phyloP scores from a whole-genome alignment of 2,329 filamentous ascomycete genomes.

The Fusarium euwallaceae region DNA sequence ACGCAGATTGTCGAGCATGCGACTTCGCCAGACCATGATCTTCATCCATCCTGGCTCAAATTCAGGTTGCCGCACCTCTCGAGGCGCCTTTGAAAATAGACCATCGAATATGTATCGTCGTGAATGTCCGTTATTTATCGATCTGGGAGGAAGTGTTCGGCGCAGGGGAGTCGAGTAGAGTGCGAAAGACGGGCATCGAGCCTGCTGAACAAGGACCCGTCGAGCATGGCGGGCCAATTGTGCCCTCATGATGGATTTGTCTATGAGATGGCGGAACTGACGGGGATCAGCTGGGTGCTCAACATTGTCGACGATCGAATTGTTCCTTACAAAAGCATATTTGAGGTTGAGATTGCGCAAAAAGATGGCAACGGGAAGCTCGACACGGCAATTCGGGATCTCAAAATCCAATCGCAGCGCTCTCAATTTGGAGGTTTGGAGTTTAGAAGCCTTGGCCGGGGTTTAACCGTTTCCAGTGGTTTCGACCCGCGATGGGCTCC shows the following conservation, averaged over 20 bases:
- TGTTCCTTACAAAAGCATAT: conserved; percentile 43
- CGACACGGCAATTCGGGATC: conserved; percentile 32
- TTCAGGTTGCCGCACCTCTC: conserved; percentile 71
- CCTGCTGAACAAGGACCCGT: conserved; percentile 54
- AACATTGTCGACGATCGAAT: too few relatives aligned
- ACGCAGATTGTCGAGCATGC: conserved; percentile 72
- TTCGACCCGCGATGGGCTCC: neutral
- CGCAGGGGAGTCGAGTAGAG: conserved; percentile 48
- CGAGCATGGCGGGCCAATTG: conserved; percentile 60
- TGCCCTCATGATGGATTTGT: conserved; percentile 58
- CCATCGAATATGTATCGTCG: conserved; percentile 68
- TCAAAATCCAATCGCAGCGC: conserved; percentile 39
- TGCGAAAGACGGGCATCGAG: conserved; percentile 52
- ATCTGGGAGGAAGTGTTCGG: conserved; percentile 44
- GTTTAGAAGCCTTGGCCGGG: conserved; percentile 30
- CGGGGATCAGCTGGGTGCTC: conserved; percentile 17
- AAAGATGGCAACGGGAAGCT: conserved; percentile 28
- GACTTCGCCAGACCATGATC: conserved; percentile 76
- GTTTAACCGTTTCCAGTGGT: conserved; percentile 36
- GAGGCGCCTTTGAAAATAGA: conserved; percentile 71
- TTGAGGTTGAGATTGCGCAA: conserved; percentile 34
- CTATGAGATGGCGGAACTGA: conserved; percentile 43
- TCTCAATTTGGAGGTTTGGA: conserved; percentile 43
- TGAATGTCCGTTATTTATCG: conserved; percentile 39
- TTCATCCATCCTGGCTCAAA: conserved; percentile 78